Evolutionary conservation across 2,329 filamentous ascomycete species (phyloP), one percentile per base, ranked within the genome.

Genomic region (Exophiala lecanii-corni): DNA sequence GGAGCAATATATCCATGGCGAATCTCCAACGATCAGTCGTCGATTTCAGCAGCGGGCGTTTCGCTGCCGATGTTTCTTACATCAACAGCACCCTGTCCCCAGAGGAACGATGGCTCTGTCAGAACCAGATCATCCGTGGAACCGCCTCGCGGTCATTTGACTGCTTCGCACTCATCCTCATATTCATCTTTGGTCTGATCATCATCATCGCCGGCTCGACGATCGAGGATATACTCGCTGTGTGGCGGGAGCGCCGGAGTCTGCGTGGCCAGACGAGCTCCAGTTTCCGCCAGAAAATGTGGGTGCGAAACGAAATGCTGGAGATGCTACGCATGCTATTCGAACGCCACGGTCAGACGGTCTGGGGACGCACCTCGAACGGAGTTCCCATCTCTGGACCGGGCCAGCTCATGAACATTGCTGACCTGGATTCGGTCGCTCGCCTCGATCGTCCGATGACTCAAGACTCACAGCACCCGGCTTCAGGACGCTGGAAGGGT

Each of bases 31-130:
- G 40, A 18, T 26, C 26, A 17, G 23, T 30, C 17, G 21, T 47
- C 2, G 44, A 47, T 20, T 43, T 33, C 20, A 13, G 13, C 10
- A 47, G 39, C 12, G 44, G 44, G 5, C 44, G 38, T 19, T 45
- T 45, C 19, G 42, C 36, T 18, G 36, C 42, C 3, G 16, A 12
- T n/a, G 39, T 36, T 4, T 15, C 21, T 9, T 45, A 45, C 18
- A 30, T 45, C 30, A 45, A 45, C 31, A 31, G 26, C n/a, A 40
- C 42, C n/a, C 16, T 19, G 18, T 13, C 18, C 4, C 10, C 36
- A 18, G 28, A 15, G n/a, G 21, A 3, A 18, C 12, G 5, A 12
- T 28, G 20, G 34, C 21, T 25, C 23, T 35, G 9, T 16, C 23
- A 18, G 16, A 43, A 13, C 15, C 30, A 33, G 30, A 33, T 33